Evolutionary conservation across 352 stramenopile species (phyloP), one percentile per base, ranked within the genome.

Genomic region (Phytophthora niederhauseri): DNA sequence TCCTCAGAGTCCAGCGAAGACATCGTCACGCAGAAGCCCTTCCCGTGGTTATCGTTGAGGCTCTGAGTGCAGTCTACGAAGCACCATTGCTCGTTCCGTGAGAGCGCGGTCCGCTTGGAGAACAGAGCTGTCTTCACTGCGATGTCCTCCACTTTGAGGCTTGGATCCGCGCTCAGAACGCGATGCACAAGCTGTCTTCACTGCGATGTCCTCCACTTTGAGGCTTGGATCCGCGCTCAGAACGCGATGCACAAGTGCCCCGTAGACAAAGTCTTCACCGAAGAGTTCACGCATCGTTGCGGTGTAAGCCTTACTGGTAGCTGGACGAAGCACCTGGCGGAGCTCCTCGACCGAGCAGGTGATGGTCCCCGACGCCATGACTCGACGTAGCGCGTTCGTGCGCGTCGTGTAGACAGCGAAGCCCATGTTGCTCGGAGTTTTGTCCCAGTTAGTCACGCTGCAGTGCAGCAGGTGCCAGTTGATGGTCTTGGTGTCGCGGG

Each of bases 221-320:
- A 19, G 52, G 26, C 26, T 30, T 15, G 8, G 58, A 20, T 48
- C 26, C 15, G 24, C 30, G 49, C 45, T 54, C 15, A 52, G 34
- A 7, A 68, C 43, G 22, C 70, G 64, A 48, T 79, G 72, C 38
- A 78, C 64, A 36, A 84, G 54, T 6, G 70, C 61, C 19, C 76
- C 76, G 52, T 77, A 77, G 56, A 84, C 63, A 53, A 81, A 84
- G 4, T 67, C 57, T 0, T 68, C 24, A 22, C 73, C 61, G 24
- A 80, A 73, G 22, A 81, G 54, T 49, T 79, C 76, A 38, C 43
- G 26, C 76, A 84, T 84, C n/a, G 61, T 70, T 3, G 66, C 43
- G 4, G 62, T 46, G 50, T 80, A 84, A 4, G 57, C 30, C 3
- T 61, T 55, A n/a, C 59, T 70, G 28, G 61, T 28, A 5, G 57